Base-by-base conservation (phyloP, 805 yeast genomes). In the Lipomyces yamanashiensis region DNA sequence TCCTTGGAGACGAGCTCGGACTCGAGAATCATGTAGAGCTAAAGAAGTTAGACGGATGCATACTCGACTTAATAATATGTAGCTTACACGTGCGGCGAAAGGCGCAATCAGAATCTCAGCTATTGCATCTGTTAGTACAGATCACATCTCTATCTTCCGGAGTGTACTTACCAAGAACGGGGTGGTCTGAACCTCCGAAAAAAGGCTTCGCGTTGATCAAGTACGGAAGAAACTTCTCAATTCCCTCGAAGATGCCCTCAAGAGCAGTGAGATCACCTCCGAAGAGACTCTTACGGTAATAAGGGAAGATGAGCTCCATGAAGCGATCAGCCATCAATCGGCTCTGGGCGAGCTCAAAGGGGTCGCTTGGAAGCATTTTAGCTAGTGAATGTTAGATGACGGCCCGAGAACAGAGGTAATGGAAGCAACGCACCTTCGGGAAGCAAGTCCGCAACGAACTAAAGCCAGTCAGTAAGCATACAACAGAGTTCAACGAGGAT, bases 361-460 rank as follows among this genome's bases (percentile, higher is more conserved):
- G 78, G 82, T 88, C 73, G 76, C 92, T 74, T 86, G 98, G 84
- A 84, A 83, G 55, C 84, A 89, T 78, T 84, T 87, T 58, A 44
- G 68, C 67, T 61, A 41, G 28, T 7, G 13, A 10, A 15, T 19
- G 47, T 53, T 39, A 52, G 37, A 21, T 15, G 28, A 5, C 8
- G 12, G 19, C 19, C 7, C 7, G 13, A 9, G 12, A 17, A 9
- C n/a, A 34, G 34, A 34, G 12, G 15, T 7, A 8, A 37, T 17
- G 51, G 5, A 28, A 23, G 10, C 21, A 17, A 13, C 50, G 7
- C 48, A 62, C 66, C 67, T 49, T 72, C 72, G 9, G 74, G 74
- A 59, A 62, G 61, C 55, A 64, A 44, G 55, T 71, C 72, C 28
- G 73, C 74, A 21, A 72, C 60, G 51, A 67, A 69, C 59, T 68